These are phyloP conservation scores for Ballota nigra DNA, from an alignment of 257 asterid species.

Conservation along the genomic window DNA sequence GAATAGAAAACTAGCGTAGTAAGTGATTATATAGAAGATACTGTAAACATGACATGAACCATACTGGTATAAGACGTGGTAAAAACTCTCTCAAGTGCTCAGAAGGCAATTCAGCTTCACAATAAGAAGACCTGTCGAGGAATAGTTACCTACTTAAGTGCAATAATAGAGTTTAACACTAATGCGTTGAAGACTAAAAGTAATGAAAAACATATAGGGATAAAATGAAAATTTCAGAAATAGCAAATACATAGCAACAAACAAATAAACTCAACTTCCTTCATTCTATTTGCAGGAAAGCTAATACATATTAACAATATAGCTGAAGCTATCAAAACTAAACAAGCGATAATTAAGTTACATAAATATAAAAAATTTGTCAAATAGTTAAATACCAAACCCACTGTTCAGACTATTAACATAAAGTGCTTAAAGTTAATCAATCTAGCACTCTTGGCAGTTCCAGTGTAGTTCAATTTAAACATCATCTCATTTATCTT, in stretches of 20 bases:
- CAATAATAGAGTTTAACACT: constrained; percentile 4
- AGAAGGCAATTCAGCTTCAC: constrained; percentile 91
- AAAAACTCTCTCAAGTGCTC: constrained; percentile 84
- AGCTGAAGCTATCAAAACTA: background rate
- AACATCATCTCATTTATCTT: background rate
- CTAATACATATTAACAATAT: background rate
- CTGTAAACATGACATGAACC: constrained; percentile 22
- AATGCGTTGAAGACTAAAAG: background rate
- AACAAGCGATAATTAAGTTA: background rate
- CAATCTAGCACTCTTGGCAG: background rate
- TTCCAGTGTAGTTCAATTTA: background rate
- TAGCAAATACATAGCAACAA: background rate
- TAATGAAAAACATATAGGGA: background rate
- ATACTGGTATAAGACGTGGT: constrained; percentile 91
- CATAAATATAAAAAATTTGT: background rate
- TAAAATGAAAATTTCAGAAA: background rate
- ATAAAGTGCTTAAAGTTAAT: background rate
- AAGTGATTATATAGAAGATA: background rate
- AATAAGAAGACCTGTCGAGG: constrained; percentile 83
- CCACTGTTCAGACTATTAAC: background rate
- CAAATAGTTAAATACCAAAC: background rate
- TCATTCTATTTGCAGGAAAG: background rate
- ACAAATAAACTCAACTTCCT: constrained; percentile 7
- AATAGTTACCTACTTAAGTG: constrained; percentile 18
- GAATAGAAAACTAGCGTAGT: background rate